Evolutionary conservation across 176 grass and related monocot genomes (phyloP), one percentile per base, ranked within the genome.

Genomic region (Poa pratensis): DNA sequence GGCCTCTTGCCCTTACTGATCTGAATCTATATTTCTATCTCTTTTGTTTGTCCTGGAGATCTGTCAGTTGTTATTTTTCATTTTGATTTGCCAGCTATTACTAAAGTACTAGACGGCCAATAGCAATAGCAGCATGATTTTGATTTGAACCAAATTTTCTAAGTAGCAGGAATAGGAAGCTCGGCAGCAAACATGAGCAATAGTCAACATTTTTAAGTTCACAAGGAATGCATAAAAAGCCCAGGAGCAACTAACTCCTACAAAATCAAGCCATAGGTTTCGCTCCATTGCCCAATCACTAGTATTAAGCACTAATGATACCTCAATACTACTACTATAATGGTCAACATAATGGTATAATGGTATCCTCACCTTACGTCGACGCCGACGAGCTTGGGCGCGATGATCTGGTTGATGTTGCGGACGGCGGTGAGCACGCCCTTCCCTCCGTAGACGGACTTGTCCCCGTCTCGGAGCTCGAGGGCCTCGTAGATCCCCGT

Each of bases 401-500:
- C 96, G 62, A 99, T 61, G 24, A 92, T 40, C 37, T 99, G 88
- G 89, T 99, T 99, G 61, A 99, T 94, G 75, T 96, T 99, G 63
- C 82, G 86, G 5, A 99, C 96, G 40, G 96, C 96, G 17, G 53
- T 82, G 34, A 96, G 96, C 78, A 99, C 96, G 42, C 93, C 96
- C 80, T 96, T 99, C 14, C 96, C 96, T 15, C 93, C 96, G 83
- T 96, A 99, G 27, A 96, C 86, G 71, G 76, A 80, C 88, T 83
- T 92, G 83, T 96, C 93, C 18, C 96, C 96, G 26, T 99, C 91
- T 30, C 93, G 91, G 52, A 99, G 87, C 93, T 96, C 96, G 3
- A 99, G 91, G 20, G 96, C 91, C 88, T 96, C 96, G 84, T 96
- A 96, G 85, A 99, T 99, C 26, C 96, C 96, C 26, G 93, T 96